Percentiles rank a stretch among this genome's conserved stretches.
Conservation (phyloP, 2,329 filamentous ascomycete species). For the Aspergillus sp. region DNA sequence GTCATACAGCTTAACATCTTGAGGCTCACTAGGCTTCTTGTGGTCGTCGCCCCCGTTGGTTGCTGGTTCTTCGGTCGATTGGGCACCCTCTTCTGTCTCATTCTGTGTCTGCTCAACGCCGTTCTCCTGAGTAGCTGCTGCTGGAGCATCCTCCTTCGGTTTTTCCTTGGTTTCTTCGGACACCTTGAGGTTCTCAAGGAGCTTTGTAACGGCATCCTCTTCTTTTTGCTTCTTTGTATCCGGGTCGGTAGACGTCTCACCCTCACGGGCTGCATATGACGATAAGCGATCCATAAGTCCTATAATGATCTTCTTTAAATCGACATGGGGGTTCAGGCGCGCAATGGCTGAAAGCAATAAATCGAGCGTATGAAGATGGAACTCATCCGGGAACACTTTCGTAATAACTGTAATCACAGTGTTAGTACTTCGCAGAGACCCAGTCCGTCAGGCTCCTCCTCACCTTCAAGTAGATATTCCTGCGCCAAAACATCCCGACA, state of each 20-base stretch:
- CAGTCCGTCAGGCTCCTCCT: constrained; percentile 9
- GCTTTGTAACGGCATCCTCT: constrained; percentile 74
- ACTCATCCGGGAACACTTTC: constrained; percentile 98
- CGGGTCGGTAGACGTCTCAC: constrained; percentile 66
- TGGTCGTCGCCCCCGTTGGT: constrained; percentile 31
- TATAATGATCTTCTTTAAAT: constrained; percentile 97
- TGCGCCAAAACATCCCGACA: constrained; percentile 95
- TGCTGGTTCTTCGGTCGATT: constrained; percentile 23
- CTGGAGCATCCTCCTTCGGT: constrained; percentile 36
- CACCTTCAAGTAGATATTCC: constrained; percentile 88
- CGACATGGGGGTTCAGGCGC: constrained; percentile 90
- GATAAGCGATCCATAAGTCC: constrained; percentile 96
- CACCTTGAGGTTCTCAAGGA: constrained; percentile 77
- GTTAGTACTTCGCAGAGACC: constrained; percentile 22
- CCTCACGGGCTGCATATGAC: constrained; percentile 88
- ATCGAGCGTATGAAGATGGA: constrained; percentile 93
- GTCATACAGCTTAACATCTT: constrained; percentile 87
- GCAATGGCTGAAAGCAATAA: constrained; percentile 92
- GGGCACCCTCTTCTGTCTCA: constrained; percentile 24
- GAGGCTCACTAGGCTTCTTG: constrained; percentile 41
- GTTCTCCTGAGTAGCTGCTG: constrained; percentile 35
- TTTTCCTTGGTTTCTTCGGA: constrained; percentile 54
- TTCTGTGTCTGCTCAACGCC: constrained; percentile 35
- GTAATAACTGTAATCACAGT: constrained; percentile 70
- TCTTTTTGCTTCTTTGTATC: constrained; percentile 76